Base-by-base conservation (phyloP, 257 asterid genomes). In the Linderniella brevidens region DNA sequence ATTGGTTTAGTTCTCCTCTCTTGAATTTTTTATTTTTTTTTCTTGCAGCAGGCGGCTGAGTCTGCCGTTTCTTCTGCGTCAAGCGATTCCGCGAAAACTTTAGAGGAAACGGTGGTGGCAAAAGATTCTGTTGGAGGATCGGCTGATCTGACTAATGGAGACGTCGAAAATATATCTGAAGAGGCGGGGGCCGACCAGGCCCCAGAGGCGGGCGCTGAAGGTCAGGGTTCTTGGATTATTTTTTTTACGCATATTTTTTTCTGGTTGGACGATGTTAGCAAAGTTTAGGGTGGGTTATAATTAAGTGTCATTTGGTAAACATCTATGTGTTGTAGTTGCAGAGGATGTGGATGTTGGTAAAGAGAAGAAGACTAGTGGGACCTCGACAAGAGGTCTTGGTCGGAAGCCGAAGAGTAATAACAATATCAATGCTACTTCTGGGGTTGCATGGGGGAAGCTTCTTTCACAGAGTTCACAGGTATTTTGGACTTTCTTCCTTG, bases 371-470 rank as follows among this genome's bases (percentile, higher is more conserved):
- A 25, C 32, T 4, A 51, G 37, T 65, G 72, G 53, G 44, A 25
- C 70, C 11, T 35, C 53, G 0, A 25, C 32, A 25, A 46, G 51
- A 50, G 67, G 39, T 55, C 68, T 70, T 17, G 82, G 69, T 39
- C 69, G 68, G 68, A 80, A 78, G 56, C 70, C 6, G 32, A 25
- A 25, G 32, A 25, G 32, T 25, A 25, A 25, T 6, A 6, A 25
- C 32, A 25, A 2, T 25, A 25, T 2, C 32, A 78, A 70, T 57
- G 56, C 78, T 17, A 59, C 54, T 62, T 49, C 41, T 9, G 90
- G 75, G 51, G 68, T 19, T 70, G 84, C 95, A 62, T 88, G 95
- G 97, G 95, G 95, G 19, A 72, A 72, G 64, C 86, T 88, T 51
- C 71, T 80, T 38, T 83, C 97, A 0, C 84, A 74, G 76, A 77